phyloP scores from a whole-genome alignment of 805 yeast species.

The Starmerella stellata region DNA sequence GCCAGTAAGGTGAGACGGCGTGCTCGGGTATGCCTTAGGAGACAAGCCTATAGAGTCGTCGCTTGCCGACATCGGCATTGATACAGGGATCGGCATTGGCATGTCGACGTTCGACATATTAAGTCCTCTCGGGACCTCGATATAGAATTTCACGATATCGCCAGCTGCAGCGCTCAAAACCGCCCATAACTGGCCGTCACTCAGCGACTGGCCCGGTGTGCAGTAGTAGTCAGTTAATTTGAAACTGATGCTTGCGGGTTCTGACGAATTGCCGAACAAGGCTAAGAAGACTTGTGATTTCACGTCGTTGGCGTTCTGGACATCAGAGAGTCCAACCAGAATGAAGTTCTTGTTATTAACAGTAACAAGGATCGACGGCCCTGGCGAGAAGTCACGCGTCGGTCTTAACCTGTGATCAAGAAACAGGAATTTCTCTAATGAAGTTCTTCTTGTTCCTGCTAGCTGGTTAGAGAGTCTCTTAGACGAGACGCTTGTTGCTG shows the following conservation, averaged over 20 bases:
- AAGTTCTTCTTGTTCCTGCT: constrained; percentile 13
- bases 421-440: constrained; percentile 16
- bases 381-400: constrained; percentile 19
- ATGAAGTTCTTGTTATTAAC: constrained; percentile 40
- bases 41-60: background rate
- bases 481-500: background rate
- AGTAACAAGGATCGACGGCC: constrained; percentile 36
- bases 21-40: constrained; percentile 32
- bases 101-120: background rate
- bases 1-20: constrained; percentile 45
- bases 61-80: too few species aligned
- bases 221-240: constrained; percentile 56
- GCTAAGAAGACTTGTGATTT: constrained; percentile 21
- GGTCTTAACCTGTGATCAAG: constrained; percentile 20
- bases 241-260: constrained; percentile 19
- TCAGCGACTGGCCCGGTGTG: constrained; percentile 22
- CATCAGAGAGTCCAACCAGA: constrained; percentile 28
- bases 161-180: constrained; percentile 17
- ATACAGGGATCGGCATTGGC: too few species aligned
- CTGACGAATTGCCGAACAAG: constrained; percentile 19
- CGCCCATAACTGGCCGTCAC: constrained; percentile 18
- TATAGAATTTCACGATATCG: constrained; percentile 17
- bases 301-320: constrained; percentile 22
- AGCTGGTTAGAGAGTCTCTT: constrained; percentile 1
- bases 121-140: background rate